Conservation (phyloP, 2,329 filamentous ascomycete species). For the Epichloe hybrida region DNA sequence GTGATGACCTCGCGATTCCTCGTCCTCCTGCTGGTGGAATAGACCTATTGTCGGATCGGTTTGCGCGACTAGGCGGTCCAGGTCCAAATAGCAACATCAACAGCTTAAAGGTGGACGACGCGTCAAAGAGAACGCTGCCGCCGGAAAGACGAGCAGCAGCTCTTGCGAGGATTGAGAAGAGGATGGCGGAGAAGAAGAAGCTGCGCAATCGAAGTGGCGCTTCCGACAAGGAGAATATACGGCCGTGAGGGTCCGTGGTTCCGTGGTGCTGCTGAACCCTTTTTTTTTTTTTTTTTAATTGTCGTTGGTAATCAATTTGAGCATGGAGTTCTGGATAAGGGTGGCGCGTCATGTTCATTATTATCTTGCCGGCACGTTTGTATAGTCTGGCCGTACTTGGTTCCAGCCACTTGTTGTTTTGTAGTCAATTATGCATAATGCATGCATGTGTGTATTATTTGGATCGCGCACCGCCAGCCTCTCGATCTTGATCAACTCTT, state of each 20-base stretch:
- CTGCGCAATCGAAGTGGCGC: slow-evolving; percentile 16
- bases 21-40: slow-evolving; percentile 16
- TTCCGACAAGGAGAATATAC: slow-evolving; percentile 39
- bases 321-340: slow-evolving; percentile 12
- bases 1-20: slow-evolving; percentile 3
- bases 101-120: slow-evolving; percentile 22
- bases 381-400: background rate
- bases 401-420: background rate
- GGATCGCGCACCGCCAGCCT: background rate
- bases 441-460: background rate
- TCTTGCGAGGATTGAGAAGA: slow-evolving; percentile 39
- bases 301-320: slow-evolving; percentile 2
- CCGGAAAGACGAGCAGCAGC: slow-evolving; percentile 40
- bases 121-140: slow-evolving; percentile 30
- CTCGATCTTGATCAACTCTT: background rate
- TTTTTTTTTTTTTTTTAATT: background rate
- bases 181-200: slow-evolving; percentile 36
- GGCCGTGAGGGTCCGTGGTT: slow-evolving; percentile 14
- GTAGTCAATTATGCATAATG: background rate
- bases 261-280: background rate
- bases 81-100: slow-evolving; percentile 15
- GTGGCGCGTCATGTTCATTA: background rate
- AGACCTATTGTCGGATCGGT: slow-evolving; percentile 32
- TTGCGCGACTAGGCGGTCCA: slow-evolving; percentile 29
- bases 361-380: background rate